Evolutionary conservation across 129 eudicot genomes (phyloP).

Genomic region (Ambrosia artemisiifolia): DNA sequence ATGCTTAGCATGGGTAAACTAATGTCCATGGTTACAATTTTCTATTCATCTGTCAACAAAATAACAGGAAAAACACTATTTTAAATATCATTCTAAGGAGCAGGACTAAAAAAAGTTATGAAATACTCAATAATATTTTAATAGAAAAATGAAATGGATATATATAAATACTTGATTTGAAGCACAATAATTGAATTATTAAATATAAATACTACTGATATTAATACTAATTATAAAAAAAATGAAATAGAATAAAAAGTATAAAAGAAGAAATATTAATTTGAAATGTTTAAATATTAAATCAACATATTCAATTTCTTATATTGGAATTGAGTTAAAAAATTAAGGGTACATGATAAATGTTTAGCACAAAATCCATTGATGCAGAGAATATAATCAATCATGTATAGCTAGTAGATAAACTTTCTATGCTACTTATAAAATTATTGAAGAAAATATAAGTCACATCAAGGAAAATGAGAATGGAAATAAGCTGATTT

Average conservation of each 20-base stretch:
- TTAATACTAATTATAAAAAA: not conserved
- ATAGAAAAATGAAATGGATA: no score
- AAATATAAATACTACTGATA: not conserved
- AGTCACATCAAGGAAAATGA: conserved; percentile 4
- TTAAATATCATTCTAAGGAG: no score
- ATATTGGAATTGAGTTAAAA: not conserved
- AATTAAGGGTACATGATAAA: not conserved
- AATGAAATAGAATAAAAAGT: not conserved
- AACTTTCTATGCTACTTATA: not conserved
- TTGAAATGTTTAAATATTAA: not conserved
- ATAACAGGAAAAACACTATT: no score
- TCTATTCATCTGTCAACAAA: no score
- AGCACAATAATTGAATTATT: not conserved
- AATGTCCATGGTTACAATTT: no score
- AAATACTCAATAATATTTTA: no score
- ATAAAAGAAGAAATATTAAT: not conserved
- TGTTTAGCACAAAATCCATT: not conserved
- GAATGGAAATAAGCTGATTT: not conserved
- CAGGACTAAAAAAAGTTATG: no score
- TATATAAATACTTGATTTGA: not conserved
- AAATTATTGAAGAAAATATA: not conserved
- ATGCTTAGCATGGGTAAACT: no score
- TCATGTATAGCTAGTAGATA: not conserved
- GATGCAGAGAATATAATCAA: not conserved
- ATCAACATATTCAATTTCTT: not conserved